Conservation (phyloP, 352 stramenopile species). For the Phytophthora hybrid region DNA sequence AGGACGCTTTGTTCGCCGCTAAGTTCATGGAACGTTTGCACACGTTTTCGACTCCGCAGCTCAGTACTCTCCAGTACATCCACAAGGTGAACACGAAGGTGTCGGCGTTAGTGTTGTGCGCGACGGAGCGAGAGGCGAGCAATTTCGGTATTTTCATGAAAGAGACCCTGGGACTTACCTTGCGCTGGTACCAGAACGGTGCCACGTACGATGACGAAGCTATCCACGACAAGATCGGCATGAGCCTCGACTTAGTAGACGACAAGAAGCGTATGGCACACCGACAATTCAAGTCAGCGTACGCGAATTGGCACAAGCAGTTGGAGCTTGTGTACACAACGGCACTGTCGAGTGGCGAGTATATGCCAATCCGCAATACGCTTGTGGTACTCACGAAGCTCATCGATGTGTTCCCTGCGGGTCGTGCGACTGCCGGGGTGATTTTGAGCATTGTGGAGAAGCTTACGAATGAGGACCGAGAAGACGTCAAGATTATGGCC, state of each 20-base stretch:
- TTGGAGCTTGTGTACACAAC: conserved; percentile 73
- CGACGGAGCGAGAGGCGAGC: conserved; percentile 84
- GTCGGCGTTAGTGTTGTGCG: conserved; percentile 79
- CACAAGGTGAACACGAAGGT: conserved; percentile 83
- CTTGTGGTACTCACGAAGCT: conserved; percentile 90
- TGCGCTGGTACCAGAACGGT: conserved; percentile 83
- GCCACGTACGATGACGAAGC: conserved; percentile 84
- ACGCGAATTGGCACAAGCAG: conserved; percentile 78
- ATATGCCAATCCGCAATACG: conserved; percentile 89
- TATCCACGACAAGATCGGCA: conserved; percentile 74
- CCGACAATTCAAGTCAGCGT: conserved; percentile 80
- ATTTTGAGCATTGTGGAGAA: conserved; percentile 73
- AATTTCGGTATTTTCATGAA: conserved; percentile 91
- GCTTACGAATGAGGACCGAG: conserved; percentile 81
- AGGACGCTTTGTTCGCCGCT: conserved; percentile 85
- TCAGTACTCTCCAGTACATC: conserved; percentile 87
- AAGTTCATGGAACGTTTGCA: conserved; percentile 90
- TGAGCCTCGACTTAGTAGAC: conserved; percentile 77
- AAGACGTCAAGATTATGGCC: conserved; percentile 93
- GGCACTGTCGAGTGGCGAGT: conserved; percentile 70
- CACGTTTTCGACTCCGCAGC: conserved; percentile 70
- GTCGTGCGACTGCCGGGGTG: conserved; percentile 61
- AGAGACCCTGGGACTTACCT: conserved; percentile 73
- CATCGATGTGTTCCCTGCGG: conserved; percentile 85
- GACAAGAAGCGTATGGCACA: conserved; percentile 65